Conservation (phyloP, 2,329 filamentous ascomycete genomes). For the Hortaea werneckii region DNA sequence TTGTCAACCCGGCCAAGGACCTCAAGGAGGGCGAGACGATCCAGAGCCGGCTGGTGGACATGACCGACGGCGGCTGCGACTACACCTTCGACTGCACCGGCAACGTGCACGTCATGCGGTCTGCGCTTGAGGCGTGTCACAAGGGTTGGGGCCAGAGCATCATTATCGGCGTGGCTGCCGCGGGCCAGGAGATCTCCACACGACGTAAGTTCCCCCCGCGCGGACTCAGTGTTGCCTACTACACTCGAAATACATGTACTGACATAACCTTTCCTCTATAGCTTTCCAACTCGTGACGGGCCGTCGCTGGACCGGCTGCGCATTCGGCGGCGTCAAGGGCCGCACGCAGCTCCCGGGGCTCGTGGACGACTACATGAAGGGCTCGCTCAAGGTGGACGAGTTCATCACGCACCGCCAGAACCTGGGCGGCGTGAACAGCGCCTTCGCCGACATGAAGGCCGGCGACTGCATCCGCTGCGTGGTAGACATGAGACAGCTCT, state of each 20-base stretch:
- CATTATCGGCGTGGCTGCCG: slow-evolving; percentile 92
- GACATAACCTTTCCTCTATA: slow-evolving; percentile 26
- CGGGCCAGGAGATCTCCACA: slow-evolving; percentile 89
- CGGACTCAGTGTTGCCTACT: not conserved
- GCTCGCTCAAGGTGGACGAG: slow-evolving; percentile 93
- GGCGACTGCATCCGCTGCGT: slow-evolving; percentile 97
- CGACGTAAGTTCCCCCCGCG: slow-evolving; percentile 62
- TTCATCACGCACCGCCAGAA: slow-evolving; percentile 95
- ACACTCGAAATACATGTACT: not conserved
- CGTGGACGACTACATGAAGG: slow-evolving; percentile 79
- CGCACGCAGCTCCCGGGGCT: slow-evolving; percentile 81
- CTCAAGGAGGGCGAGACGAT: slow-evolving; percentile 58
- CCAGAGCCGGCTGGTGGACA: slow-evolving; percentile 86
- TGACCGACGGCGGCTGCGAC: slow-evolving; percentile 96
- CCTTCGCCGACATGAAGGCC: slow-evolving; percentile 88
- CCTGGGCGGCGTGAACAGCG: slow-evolving; percentile 73
- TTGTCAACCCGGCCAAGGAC: slow-evolving; percentile 77
- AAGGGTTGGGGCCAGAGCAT: slow-evolving; percentile 99
- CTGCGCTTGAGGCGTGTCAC: slow-evolving; percentile 93
- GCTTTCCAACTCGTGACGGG: slow-evolving; percentile 98
- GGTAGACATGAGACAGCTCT: slow-evolving; percentile 50
- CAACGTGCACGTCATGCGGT: slow-evolving; percentile 91
- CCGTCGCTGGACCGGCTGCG: slow-evolving; percentile 94
- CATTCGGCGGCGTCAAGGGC: slow-evolving; percentile 96
- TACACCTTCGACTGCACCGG: slow-evolving; percentile 99